phyloP scores from a whole-genome alignment of 1,284 basidiomycete species.

The Sparassis latifolia region DNA sequence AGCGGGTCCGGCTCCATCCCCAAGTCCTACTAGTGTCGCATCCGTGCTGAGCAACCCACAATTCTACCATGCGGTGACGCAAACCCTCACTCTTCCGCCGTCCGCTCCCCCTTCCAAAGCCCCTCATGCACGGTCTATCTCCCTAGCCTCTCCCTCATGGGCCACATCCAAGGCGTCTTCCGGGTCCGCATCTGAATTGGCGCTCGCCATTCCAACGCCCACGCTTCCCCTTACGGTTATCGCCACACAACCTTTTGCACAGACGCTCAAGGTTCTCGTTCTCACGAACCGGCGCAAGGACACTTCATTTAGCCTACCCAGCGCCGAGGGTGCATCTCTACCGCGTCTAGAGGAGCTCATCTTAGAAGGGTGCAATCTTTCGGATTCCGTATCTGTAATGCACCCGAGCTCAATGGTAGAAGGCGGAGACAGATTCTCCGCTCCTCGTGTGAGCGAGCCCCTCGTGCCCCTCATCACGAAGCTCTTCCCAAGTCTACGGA shows the following conservation, averaged over 20 bases:
- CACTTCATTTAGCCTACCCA: conserved; percentile 50
- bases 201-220: conserved; percentile 55
- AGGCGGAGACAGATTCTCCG: conserved; percentile 25
- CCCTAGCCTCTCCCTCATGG: conserved; percentile 33
- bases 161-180: conserved; percentile 12
- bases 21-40: conserved; percentile 15
- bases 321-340: conserved; percentile 35
- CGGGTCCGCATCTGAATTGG: conserved; percentile 22
- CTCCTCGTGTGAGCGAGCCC: conserved; percentile 39
- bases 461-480: conserved; percentile 50
- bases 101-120: conserved; percentile 46
- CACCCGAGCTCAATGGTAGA: conserved; percentile 20
- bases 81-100: conserved; percentile 59
- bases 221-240: conserved; percentile 62
- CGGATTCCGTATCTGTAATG: conserved; percentile 45
- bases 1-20: conserved; percentile 15
- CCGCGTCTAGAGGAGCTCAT: conserved; percentile 64
- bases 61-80: conserved; percentile 48
- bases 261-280: conserved; percentile 50
- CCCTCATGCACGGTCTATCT: conserved; percentile 55
- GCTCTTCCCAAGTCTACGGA: conserved; percentile 62
- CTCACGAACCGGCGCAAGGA: conserved; percentile 64
- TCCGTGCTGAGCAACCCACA: conserved; percentile 43
- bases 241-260: conserved; percentile 51
- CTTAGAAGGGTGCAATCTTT: conserved; percentile 63